Evolutionary conservation across 345 rosid species (phyloP), one percentile per base, ranked within the genome.

Genomic region (Brassica rapa): DNA sequence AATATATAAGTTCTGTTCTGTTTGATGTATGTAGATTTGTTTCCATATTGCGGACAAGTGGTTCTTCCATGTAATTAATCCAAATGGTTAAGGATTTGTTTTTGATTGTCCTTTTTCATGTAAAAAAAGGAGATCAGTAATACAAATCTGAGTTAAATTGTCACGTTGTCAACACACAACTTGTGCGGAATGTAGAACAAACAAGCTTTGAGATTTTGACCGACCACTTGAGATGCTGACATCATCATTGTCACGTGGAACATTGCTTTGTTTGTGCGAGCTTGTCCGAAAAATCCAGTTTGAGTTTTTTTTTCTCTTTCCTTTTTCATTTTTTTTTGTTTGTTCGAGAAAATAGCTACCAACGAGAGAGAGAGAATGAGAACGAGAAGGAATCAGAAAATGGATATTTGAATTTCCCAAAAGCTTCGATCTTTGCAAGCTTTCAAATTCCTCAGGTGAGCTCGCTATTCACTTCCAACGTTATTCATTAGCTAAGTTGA

Each of bases 241-340:
- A 59, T 72, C 77, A 59, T 66, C 39, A 72, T 33, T n/a, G 49
- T 72, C 73, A 78, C 77, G 77, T 78, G 72, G 55, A 46, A 51
- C 8, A 5, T 70, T 70, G 75, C 70, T 35, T 32, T 24, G 70
- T 77, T 65, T 51, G 62, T 6, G 35, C 70, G 19, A 76, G 69
- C 53, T 72, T 59, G 77, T 72, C 77, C 68, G 68, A 66, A 72
- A 71, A 49, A 49, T 49, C 39, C 15, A 19, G 37, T 63, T 69
- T 2, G 29, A 59, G 51, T 60, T 68, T 11, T 2, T 4, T 3
- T 19, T 32, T 8, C 14, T 24, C 27, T 24, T 35, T 9, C 10
- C 27, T 5, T 53, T 53, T 15, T 7, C 0, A 5, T 9, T 11
- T 10, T 25, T 70, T 29, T 66, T 51, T 32, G 11, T 41, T 30